Conservation (phyloP, 108 stramenopile species). For the Phaeodactylum tricornutum region DNA sequence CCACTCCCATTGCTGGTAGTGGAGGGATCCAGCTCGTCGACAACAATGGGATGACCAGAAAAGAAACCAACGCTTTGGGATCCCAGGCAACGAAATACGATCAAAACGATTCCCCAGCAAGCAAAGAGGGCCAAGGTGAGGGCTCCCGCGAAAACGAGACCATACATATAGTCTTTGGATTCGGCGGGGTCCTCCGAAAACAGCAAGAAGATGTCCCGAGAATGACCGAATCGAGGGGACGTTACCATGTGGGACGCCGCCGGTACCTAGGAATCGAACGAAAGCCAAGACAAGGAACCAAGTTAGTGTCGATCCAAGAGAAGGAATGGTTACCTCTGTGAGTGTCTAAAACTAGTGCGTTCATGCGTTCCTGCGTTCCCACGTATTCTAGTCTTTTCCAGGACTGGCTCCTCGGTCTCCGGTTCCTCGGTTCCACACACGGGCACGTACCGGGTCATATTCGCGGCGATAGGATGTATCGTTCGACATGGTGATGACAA, state of each 20-base stretch:
- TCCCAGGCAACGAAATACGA: slow-evolving; percentile 19
- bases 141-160: slow-evolving; percentile 10
- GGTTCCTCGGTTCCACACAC: neutral
- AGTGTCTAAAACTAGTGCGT: neutral
- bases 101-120: slow-evolving; percentile 11
- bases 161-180: slow-evolving; percentile 12
- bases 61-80: slow-evolving; percentile 14
- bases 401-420: neutral
- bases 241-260: neutral
- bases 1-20: neutral
- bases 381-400: no score
- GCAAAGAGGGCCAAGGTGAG: slow-evolving; percentile 14
- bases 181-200: neutral
- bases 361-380: no score
- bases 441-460: neutral
- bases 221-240: slow-evolving; percentile 13
- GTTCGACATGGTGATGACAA: no score
- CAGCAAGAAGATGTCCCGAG: slow-evolving; percentile 8
- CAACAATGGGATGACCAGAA: slow-evolving; percentile 8
- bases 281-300: neutral
- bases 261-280: neutral
- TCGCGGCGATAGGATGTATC: no score
- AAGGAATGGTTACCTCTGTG: neutral
- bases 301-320: neutral
- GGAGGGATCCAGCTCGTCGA: neutral